These are phyloP conservation scores for Lactifluus piperatus DNA, from an alignment of 768 basidiomycete species.

Conservation along the genomic window DNA sequence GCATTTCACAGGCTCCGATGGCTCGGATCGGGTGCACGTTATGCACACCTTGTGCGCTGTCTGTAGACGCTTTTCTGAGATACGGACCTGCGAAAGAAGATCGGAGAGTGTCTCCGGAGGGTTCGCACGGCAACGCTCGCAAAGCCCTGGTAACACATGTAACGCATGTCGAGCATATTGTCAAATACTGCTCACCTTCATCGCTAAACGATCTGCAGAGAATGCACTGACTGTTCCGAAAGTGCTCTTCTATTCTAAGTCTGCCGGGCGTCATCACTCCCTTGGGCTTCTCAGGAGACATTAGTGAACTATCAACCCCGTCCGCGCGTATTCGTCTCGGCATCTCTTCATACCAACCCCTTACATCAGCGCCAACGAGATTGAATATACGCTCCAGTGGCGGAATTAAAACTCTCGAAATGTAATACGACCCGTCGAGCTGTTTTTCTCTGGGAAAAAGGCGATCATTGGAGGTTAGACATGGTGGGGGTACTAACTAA, in stretches of 20 bases:
- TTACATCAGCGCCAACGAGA: constrained; percentile 81
- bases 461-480: neutral
- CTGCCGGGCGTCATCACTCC: constrained; percentile 29
- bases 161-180: neutral
- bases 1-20: constrained; percentile 32
- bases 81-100: constrained; percentile 28
- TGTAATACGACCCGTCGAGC: constrained; percentile 88
- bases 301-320: constrained; percentile 28
- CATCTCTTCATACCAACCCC: constrained; percentile 84
- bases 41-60: constrained; percentile 32
- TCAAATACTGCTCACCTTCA: constrained; percentile 34
- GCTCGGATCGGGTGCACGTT: constrained; percentile 31
- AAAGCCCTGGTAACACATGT: constrained; percentile 29
- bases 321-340: constrained; percentile 46
- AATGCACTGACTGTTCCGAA: constrained; percentile 60
- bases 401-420: constrained; percentile 76
- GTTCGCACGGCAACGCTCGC: constrained; percentile 19
- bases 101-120: constrained; percentile 30
- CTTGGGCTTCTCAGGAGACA: constrained; percentile 30
- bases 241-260: constrained; percentile 66
- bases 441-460: constrained; percentile 43
- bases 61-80: constrained; percentile 26
- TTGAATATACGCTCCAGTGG: constrained; percentile 88
- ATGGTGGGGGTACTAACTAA: constrained; percentile 26
- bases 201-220: constrained; percentile 51